Evolutionary conservation across 495 filamentous ascomycete species (phyloP).

Genomic region (Choiromyces venosus): DNA sequence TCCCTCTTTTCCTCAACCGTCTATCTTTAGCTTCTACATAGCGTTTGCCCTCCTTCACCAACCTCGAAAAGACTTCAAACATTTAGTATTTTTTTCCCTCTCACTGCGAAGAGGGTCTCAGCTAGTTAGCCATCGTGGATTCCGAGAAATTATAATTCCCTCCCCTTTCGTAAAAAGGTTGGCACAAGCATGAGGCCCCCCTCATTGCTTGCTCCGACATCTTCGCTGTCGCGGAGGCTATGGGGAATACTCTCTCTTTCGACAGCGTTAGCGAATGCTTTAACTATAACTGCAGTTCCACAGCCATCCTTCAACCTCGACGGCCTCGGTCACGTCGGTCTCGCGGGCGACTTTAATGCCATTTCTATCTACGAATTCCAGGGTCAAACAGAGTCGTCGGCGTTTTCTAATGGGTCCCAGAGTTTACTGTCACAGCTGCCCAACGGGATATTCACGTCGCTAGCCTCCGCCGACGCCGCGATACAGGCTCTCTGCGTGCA

Average conservation of each 20-base stretch:
- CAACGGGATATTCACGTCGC: conserved; percentile 71
- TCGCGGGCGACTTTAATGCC: conserved; percentile 85
- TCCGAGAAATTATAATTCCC: conserved; percentile 8
- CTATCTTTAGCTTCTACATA: background rate
- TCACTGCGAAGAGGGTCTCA: background rate
- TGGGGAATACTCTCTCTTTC: conserved; percentile 47
- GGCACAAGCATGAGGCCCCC: conserved; percentile 49
- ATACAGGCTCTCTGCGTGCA: conserved; percentile 86
- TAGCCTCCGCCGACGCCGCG: conserved; percentile 70
- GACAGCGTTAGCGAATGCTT: conserved; percentile 51
- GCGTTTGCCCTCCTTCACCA: no score
- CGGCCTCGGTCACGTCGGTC: conserved; percentile 73
- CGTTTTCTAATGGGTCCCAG: conserved; percentile 68
- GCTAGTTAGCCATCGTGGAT: conserved; percentile 39
- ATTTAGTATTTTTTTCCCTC: background rate
- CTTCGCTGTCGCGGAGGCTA: conserved; percentile 45
- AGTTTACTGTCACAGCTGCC: conserved; percentile 76
- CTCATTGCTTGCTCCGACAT: conserved; percentile 56
- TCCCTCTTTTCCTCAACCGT: conserved; percentile 8
- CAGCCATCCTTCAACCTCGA: conserved; percentile 73
- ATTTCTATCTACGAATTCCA: conserved; percentile 84
- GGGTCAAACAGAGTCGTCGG: conserved; percentile 64
- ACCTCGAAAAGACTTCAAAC: background rate
- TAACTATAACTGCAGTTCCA: conserved; percentile 66
- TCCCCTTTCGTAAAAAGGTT: conserved; percentile 15